Evolutionary conservation across 176 grass and related monocot genomes (phyloP), one percentile per base, ranked within the genome.

Genomic region (Calamus simplicifolius): DNA sequence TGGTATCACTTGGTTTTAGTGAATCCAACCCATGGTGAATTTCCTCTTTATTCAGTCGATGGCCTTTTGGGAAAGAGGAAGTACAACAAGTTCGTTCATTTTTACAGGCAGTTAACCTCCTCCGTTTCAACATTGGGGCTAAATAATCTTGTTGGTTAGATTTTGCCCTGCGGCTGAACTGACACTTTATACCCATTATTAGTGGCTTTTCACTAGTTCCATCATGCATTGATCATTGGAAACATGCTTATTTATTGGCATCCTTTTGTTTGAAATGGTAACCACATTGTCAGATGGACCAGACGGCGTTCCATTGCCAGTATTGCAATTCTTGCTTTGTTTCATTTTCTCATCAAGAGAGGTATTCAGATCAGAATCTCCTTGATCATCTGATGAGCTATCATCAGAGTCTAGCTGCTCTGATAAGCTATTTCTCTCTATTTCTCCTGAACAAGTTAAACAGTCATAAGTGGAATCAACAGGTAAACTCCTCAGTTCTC

Each of bases 401-500:
- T 64, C 75, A 73, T 79, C 68, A 19, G 63, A 61, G 66, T 70
- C 69, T 71, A 51, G 62, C 14, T 83, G 69, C 29, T 89, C 75
- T 18, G 72, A 75, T 30, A 78, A 87, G 70, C 73, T 81, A 43
- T 57, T 50, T 59, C 70, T 79, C 80, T 54, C 58, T 49, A 56
- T 74, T 56, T 79, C 74, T 31, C 57, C 56, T 48, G 68, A 68
- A 70, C 48, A 27, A 54, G 23, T 19, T 57, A 54, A 62, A 82
- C 60, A 56, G 35, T 43, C 72, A 72, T 66, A 85, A 65, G 64
- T 71, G 56, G 74, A 69, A 77, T 88, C 87, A 73, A 69, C 52
- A 59, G 87, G 93, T 57, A 98, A 67, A 63, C 66, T 82, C 73
- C 83, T 85, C 68, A 98, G 58, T 52, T 92, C 87, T 51, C 84